A percentile compares a stretch with the other conserved stretches of the same genome.
Conservation (phyloP, 2,329 filamentous ascomycete species). For the Fusarium caatingaense region DNA sequence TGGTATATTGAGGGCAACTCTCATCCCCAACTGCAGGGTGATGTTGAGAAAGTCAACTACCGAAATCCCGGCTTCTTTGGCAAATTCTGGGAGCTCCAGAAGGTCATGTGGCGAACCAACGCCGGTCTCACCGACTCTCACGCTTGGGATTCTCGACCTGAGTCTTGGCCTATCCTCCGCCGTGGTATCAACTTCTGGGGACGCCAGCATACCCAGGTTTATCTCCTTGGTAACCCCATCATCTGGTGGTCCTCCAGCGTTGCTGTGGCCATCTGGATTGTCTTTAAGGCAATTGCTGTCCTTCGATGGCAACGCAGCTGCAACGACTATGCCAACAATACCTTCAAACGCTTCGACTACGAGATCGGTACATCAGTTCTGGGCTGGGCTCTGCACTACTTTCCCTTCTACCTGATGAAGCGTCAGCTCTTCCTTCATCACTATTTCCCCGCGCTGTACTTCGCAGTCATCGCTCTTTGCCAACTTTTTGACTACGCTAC, state of each 20-base stretch:
- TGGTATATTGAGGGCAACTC: constrained; percentile 96
- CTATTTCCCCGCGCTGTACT: constrained; percentile 97
- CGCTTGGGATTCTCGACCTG: constrained; percentile 95
- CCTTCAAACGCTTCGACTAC: constrained; percentile 97
- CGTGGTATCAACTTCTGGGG: constrained; percentile 99
- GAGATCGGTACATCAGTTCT: constrained; percentile 91
- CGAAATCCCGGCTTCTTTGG: constrained; percentile 92
- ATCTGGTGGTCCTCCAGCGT: constrained; percentile 93
- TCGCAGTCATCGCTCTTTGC: constrained; percentile 88
- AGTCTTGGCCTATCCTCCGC: constrained; percentile 89
- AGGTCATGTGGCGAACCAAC: constrained; percentile 99
- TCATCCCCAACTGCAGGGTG: constrained; percentile 78
- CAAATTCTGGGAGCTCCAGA: constrained; percentile 97
- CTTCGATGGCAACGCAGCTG: constrained; percentile 95
- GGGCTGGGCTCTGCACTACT: constrained; percentile 98
- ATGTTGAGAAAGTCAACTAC: constrained; percentile 96
- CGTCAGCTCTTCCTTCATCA: constrained; percentile 98
- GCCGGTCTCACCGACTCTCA: constrained; percentile 96
- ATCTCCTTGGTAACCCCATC: constrained; percentile 92
- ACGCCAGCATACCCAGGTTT: constrained; percentile 92
- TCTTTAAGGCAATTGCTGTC: constrained; percentile 88
- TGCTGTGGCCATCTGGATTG: constrained; percentile 78
- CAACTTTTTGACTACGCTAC: constrained; percentile 90
- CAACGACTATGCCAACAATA: constrained; percentile 82
- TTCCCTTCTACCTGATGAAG: constrained; percentile 98